Percentiles rank a stretch among this genome's conserved stretches.
phyloP scores from a whole-genome alignment of 768 basidiomycete species.

The Russula lepida region DNA sequence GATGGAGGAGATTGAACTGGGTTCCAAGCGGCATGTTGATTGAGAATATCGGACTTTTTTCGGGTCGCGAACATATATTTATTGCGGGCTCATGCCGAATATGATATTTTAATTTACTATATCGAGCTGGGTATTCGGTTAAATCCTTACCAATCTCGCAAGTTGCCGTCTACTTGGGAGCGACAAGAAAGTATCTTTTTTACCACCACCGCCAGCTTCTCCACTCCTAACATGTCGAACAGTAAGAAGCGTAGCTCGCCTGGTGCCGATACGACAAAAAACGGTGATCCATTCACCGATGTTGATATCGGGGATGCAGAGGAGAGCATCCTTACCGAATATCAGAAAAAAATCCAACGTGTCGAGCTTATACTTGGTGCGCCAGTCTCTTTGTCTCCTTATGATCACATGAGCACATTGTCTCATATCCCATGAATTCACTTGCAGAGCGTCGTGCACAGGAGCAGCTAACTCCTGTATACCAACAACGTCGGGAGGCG shows the following conservation, averaged over 20 bases:
- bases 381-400: slow-evolving; percentile 24
- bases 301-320: slow-evolving; percentile 67
- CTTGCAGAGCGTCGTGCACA: slow-evolving; percentile 56
- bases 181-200: slow-evolving; percentile 7
- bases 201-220: neutral
- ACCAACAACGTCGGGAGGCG: slow-evolving; percentile 60
- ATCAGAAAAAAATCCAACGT: slow-evolving; percentile 63
- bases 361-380: slow-evolving; percentile 65
- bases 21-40: slow-evolving; percentile 71
- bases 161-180: slow-evolving; percentile 5
- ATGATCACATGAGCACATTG: neutral
- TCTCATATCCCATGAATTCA: slow-evolving; percentile 7
- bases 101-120: neutral
- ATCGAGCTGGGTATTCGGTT: slow-evolving; percentile 2
- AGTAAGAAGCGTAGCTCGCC: slow-evolving; percentile 65
- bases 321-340: slow-evolving; percentile 53
- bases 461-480: slow-evolving; percentile 48
- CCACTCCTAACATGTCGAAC: slow-evolving; percentile 30
- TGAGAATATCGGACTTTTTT: slow-evolving; percentile 27
- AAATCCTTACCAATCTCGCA: slow-evolving; percentile 15
- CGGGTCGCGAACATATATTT: neutral
- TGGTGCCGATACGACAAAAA: slow-evolving; percentile 70
- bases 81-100: neutral
- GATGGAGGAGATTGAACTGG: slow-evolving; percentile 74
- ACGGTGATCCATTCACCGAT: slow-evolving; percentile 43